These are phyloP conservation scores for Ambrosia hybrid DNA, from an alignment of 140 eudicot genomes.

Conservation along the genomic window DNA sequence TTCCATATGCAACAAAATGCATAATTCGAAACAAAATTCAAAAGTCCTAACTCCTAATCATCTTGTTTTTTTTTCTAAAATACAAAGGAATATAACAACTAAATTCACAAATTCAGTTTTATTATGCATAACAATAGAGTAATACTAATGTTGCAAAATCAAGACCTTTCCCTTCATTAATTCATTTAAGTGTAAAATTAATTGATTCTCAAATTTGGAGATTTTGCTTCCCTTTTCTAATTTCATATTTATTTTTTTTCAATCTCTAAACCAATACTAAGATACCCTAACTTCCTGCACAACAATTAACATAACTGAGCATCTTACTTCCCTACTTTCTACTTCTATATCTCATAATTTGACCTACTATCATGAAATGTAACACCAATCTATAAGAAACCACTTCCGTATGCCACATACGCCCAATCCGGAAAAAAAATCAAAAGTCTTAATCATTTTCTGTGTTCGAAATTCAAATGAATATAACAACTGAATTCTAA, in stretches of 20 bases:
- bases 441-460: too few species aligned
- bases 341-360: not conserved
- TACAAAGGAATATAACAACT: not conserved
- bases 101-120: not conserved
- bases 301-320: not conserved
- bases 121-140: conserved; percentile 3
- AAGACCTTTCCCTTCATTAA: too few species aligned
- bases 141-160: too few species aligned
- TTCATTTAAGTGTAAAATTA: not conserved
- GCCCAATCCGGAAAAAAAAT: too few species aligned
- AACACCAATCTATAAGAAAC: not conserved
- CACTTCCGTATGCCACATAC: too few species aligned
- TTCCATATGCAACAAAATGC: not conserved
- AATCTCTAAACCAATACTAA: not conserved
- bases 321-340: not conserved
- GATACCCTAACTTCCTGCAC: not conserved
- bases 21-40: not conserved
- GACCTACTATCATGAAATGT: not conserved
- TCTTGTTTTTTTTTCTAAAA: not conserved
- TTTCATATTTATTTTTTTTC: conserved; percentile 12
- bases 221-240: not conserved
- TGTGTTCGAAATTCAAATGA: too few species aligned
- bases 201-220: conserved; percentile 1
- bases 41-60: not conserved
- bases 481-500: too few species aligned